Base-by-base conservation (phyloP, 176 grass and related monocot genomes). In the Themeda triandra region DNA sequence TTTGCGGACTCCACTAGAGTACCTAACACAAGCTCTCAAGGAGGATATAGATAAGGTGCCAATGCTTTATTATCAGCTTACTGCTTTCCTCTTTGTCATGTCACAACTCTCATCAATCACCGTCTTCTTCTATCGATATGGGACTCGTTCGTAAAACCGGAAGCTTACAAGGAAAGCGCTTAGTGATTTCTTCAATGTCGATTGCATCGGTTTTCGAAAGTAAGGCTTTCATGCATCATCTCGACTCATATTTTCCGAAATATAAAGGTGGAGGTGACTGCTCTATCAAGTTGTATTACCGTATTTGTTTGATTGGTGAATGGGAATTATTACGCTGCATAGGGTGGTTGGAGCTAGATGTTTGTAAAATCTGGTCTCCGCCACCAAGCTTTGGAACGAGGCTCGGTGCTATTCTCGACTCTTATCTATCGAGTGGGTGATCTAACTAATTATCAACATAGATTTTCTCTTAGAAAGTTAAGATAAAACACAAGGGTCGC, bases 121-220 rank as follows among this genome's bases (percentile, higher is more conserved):
- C 25, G 35, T 63, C 29, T 86, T n/a, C 79, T 27, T 82, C 71
- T 85, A 59, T 63, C 76, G 96, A 98, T 98, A 87, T 98, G 96
- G 93, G 86, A 93, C 53, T 73, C 79, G 80, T 85, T 95, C 90
- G 45, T 78, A 40, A 98, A 95, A 85, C 96, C 96, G 23, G 81
- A 92, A 91, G 80, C 84, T 46, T 92, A 92, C 63, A 95, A 95
- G 87, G 91, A 93, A 76, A 25, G 60, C 48, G n/a, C 89, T 98
- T 44, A 90, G 91, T 60, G 93, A 95, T 88, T 98, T 98, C 69
- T 98, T 98, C 76, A 88, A 98, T 89, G 96, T 95, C 45, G n/a
- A 60, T 91, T 56, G 59, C 75, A 77, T 86, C 30, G 36, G 8
- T 88, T 85, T 60, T 65, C 19, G 45, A 73, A 92, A 72, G 36